These are phyloP conservation scores for Syncephalastrum contaminatum DNA, from an alignment of 371 early-diverging fungal genomes.

Conservation along the genomic window DNA sequence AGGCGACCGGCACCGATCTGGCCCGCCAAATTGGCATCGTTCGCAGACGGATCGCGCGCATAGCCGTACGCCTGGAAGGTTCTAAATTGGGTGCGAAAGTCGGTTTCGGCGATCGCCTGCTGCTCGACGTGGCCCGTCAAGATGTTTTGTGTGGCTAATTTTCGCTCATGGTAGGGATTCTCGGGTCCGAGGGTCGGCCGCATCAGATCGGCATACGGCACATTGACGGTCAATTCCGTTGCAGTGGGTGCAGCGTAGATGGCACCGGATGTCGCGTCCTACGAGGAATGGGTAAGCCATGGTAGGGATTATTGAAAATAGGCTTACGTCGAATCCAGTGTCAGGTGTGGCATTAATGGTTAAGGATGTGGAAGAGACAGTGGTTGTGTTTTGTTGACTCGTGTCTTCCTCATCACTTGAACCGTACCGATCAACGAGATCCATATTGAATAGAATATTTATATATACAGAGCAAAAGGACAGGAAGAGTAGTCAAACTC, in stretches of 20 bases:
- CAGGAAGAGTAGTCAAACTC: too few species aligned
- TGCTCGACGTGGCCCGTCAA: constrained; percentile 83
- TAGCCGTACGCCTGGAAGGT: constrained; percentile 83
- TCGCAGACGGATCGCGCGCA: constrained; percentile 78
- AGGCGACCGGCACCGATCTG: constrained; percentile 54
- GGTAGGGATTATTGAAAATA: background rate
- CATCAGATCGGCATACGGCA: constrained; percentile 73
- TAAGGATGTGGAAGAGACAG: constrained; percentile 11
- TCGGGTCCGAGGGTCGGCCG: constrained; percentile 72
- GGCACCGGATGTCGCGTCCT: constrained; percentile 29
- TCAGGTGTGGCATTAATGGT: constrained; percentile 72
- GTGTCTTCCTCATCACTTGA: constrained; percentile 56
- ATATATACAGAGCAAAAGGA: too few species aligned
- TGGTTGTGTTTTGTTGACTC: constrained; percentile 8
- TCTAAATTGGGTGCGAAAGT: constrained; percentile 78
- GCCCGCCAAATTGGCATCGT: constrained; percentile 44
- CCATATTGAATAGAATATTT: constrained; percentile 19
- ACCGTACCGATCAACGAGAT: constrained; percentile 46
- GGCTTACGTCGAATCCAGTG: constrained; percentile 68
- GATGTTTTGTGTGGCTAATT: constrained; percentile 61
- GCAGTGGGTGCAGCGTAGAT: constrained; percentile 66
- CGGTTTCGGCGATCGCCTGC: constrained; percentile 71
- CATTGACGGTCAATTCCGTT: constrained; percentile 72
- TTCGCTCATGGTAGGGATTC: constrained; percentile 65
- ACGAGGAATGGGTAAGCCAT: constrained; percentile 1